Base-by-base conservation (phyloP, 208 protist species). In the Leishmania martiniquensis region DNA sequence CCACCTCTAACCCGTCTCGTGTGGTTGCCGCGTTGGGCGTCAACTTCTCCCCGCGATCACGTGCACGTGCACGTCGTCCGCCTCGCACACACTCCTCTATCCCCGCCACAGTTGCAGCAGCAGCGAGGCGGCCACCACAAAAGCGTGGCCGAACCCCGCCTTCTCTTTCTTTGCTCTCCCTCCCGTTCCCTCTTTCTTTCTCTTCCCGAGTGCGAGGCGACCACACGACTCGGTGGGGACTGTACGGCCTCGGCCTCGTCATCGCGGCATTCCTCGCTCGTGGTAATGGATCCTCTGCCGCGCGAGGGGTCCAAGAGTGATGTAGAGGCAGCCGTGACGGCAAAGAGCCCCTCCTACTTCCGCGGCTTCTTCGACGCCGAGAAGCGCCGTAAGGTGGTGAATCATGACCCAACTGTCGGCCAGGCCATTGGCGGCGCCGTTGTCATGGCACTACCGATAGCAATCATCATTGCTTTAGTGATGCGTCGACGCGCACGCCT, bases 321-420 rank as follows among this genome's bases (percentile, higher is more conserved):
- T 13, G 62, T 76, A 66, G 34, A 12, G 5, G 72, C 29, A n/a
- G 55, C 47, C 68, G 49, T 73, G 77, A 29, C 57, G 34, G 29
- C 29, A 63, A 79, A 75, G 55, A 77, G 77, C 47, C 72, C 89
- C 25, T 87, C 87, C 6, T 97, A 94, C 84, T 93, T 89, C 77
- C 86, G 87, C 20, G 93, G 93, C 73, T 97, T 96, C 81, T 95
- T 89, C 63, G 90, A 93, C 59, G 93, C 93, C 12, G 89, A 96
- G 83, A 86, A 91, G 86, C 89, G 91, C 42, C 90, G 90, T n/a
- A 87, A 85, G 65, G 84, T 86, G 20, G 85, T 92, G 37, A 93
- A 97, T 81, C 81, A 85, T 39, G 90, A 97, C 29, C 89, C 87
- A 2, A 91, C 89, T 20, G 34, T 83, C 17, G 85, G 84, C 3